A percentile compares a stretch with the other conserved stretches of the same genome.
These are phyloP conservation scores for Lecanicillium sp. DNA, from an alignment of 2,329 filamentous ascomycete genomes.

Conservation along the genomic window DNA sequence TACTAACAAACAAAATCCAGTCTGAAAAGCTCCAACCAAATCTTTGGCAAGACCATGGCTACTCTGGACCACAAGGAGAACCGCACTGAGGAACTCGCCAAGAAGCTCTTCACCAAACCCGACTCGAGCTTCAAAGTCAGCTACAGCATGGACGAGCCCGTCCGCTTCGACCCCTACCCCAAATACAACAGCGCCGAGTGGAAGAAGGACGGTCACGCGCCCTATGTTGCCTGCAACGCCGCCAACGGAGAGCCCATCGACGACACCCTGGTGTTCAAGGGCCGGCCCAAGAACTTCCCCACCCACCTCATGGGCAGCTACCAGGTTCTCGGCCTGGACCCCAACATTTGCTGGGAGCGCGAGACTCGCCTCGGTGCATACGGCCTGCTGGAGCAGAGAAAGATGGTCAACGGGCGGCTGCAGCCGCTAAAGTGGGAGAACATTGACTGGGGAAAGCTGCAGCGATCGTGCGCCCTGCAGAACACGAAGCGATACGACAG, in stretches of 20 bases:
- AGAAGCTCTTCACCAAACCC: slow-evolving; percentile 28
- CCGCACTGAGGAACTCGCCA: slow-evolving; percentile 26
- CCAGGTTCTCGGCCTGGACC: slow-evolving; percentile 53
- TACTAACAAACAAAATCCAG: slow-evolving; percentile 21
- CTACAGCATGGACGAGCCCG: slow-evolving; percentile 42
- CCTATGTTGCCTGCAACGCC: slow-evolving; percentile 59
- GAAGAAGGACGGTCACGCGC: slow-evolving; percentile 49
- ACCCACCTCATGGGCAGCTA: slow-evolving; percentile 58
- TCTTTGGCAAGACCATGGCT: slow-evolving; percentile 53
- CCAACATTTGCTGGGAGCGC: slow-evolving; percentile 60
- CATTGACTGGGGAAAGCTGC: slow-evolving; percentile 65
- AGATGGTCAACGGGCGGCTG: slow-evolving; percentile 35
- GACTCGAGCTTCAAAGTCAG: slow-evolving; percentile 24
- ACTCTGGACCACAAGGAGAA: slow-evolving; percentile 37
- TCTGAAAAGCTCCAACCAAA: slow-evolving; percentile 37
- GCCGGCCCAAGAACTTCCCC: slow-evolving; percentile 53
- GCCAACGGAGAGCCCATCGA: slow-evolving; percentile 53
- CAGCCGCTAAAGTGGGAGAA: slow-evolving; percentile 51
- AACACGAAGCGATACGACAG: slow-evolving; percentile 61
- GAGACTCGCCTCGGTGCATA: slow-evolving; percentile 65
- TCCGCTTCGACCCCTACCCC: slow-evolving; percentile 65
- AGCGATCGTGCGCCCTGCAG: slow-evolving; percentile 56
- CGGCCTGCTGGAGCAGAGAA: slow-evolving; percentile 45
- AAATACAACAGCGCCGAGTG: slow-evolving; percentile 59
- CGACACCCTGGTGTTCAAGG: slow-evolving; percentile 60